Evolutionary conservation across 257 asterid species (phyloP).

Genomic region (Gentiana straminea): DNA sequence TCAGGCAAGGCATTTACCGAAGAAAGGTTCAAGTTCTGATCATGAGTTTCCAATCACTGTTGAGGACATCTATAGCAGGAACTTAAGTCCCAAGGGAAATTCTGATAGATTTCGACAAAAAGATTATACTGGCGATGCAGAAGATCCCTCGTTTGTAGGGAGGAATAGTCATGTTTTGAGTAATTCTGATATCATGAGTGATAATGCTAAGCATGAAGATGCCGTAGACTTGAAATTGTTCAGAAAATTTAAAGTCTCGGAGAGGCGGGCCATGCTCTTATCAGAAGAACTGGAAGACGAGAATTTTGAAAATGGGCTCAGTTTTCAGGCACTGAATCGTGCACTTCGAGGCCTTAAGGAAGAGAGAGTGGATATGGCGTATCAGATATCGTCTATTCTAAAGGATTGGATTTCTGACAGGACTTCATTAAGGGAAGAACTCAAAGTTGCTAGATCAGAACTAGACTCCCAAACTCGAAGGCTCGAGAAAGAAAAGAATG

Average conservation of each 20-base stretch:
- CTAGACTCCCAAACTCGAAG: conserved; percentile 38
- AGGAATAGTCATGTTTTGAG: conserved; percentile 27
- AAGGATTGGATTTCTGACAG: conserved; percentile 77
- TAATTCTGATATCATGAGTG: conserved; percentile 21
- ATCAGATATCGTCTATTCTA: conserved; percentile 46
- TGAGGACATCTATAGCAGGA: conserved; percentile 64
- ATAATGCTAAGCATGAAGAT: conserved; percentile 16
- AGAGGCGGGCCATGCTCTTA: conserved; percentile 48
- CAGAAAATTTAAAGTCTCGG: conserved; percentile 58
- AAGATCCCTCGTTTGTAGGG: conserved; percentile 28
- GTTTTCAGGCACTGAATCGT: conserved; percentile 48
- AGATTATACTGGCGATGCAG: conserved; percentile 30
- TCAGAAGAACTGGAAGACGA: conserved; percentile 64
- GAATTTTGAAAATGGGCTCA: conserved; percentile 40
- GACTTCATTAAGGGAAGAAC: conserved; percentile 52
- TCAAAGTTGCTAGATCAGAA: conserved; percentile 35
- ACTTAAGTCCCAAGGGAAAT: conserved; percentile 38
- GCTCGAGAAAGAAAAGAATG: conserved; percentile 75
- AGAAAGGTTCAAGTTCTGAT: conserved; percentile 38
- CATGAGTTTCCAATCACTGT: conserved; percentile 72
- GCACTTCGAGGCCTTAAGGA: conserved; percentile 47
- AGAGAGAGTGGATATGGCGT: conserved; percentile 70
- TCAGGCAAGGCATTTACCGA: conserved; percentile 43
- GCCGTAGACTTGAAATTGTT: conserved; percentile 42
- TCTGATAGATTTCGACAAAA: conserved; percentile 34